Conservation (phyloP, 495 filamentous ascomycete species). For the Talaromyces wortmannii region DNA sequence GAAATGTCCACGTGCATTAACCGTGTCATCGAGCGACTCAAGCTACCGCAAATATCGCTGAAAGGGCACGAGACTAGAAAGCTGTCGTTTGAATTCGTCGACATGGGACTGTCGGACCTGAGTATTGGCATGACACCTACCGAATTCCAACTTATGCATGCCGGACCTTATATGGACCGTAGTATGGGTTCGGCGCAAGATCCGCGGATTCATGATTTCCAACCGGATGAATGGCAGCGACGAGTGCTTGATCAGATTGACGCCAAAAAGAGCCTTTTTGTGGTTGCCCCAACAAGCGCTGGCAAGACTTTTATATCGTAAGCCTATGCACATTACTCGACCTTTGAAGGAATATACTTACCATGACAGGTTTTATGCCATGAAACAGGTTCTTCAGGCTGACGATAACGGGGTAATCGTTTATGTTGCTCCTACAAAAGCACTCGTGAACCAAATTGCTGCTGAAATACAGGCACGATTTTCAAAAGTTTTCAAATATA, state of each 20-base stretch:
- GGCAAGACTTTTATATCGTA: constrained; percentile 53
- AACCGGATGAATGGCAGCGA: constrained; percentile 71
- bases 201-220: constrained; percentile 54
- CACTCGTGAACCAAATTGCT: constrained; percentile 76
- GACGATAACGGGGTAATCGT: constrained; percentile 64
- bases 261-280: constrained; percentile 57
- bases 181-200: constrained; percentile 62
- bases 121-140: constrained; percentile 17
- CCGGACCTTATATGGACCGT: constrained; percentile 68
- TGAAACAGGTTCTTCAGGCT: constrained; percentile 62
- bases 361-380: constrained; percentile 58
- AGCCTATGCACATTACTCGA: constrained; percentile 3
- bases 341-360: not conserved
- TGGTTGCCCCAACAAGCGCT: constrained; percentile 71
- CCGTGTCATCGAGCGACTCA: not conserved
- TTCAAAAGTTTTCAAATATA: constrained; percentile 48
- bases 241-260: constrained; percentile 69
- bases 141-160: constrained; percentile 60
- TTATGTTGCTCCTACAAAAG: constrained; percentile 78
- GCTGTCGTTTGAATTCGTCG: constrained; percentile 28
- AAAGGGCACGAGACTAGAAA: not conserved
- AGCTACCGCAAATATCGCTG: not conserved
- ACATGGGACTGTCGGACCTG: constrained; percentile 7
- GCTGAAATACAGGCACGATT: constrained; percentile 67
- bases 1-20: not conserved